These are phyloP conservation scores for Yamadazyma endophytica DNA, from an alignment of 805 yeast genomes.

Conservation along the genomic window DNA sequence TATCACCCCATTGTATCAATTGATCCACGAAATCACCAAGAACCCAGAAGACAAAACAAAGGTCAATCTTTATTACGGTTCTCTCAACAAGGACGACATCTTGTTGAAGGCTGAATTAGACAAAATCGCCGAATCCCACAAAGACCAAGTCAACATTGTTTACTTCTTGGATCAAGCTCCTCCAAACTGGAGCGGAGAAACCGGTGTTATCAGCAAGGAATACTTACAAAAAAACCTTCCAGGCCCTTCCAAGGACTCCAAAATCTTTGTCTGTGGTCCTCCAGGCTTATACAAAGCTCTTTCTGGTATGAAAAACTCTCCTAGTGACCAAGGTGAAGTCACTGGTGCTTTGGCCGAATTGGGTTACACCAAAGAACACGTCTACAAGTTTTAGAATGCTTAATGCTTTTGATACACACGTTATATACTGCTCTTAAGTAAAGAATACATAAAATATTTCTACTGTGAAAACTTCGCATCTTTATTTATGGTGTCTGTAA, in stretches of 20 bases:
- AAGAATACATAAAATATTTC: too few relatives aligned
- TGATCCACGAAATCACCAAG: slow-evolving; percentile 68
- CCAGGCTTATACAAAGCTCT: slow-evolving; percentile 84
- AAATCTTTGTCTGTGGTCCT: slow-evolving; percentile 93
- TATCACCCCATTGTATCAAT: slow-evolving; percentile 92
- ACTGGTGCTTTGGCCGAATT: slow-evolving; percentile 83
- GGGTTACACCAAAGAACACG: slow-evolving; percentile 83
- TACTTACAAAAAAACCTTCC: slow-evolving; percentile 59
- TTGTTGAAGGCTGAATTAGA: slow-evolving; percentile 78
- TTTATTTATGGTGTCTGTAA: slow-evolving; percentile 14
- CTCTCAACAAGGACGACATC: slow-evolving; percentile 72
- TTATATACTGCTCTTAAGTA: too few relatives aligned
- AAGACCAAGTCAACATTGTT: slow-evolving; percentile 71
- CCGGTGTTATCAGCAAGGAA: slow-evolving; percentile 79
- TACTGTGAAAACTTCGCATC: too few relatives aligned
- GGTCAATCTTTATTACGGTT: slow-evolving; percentile 79
- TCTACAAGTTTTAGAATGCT: slow-evolving; percentile 82
- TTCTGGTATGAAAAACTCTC: slow-evolving; percentile 81
- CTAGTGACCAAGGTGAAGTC: slow-evolving; percentile 92
- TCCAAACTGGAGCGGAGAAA: slow-evolving; percentile 48
- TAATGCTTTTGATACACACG: too few relatives aligned
- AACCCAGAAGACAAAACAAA: slow-evolving; percentile 88
- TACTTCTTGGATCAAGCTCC: slow-evolving; percentile 77
- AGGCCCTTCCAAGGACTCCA: slow-evolving; percentile 50
- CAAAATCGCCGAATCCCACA: slow-evolving; percentile 55